phyloP scores from a whole-genome alignment of 768 basidiomycete species.

The Boletellus sp. region DNA sequence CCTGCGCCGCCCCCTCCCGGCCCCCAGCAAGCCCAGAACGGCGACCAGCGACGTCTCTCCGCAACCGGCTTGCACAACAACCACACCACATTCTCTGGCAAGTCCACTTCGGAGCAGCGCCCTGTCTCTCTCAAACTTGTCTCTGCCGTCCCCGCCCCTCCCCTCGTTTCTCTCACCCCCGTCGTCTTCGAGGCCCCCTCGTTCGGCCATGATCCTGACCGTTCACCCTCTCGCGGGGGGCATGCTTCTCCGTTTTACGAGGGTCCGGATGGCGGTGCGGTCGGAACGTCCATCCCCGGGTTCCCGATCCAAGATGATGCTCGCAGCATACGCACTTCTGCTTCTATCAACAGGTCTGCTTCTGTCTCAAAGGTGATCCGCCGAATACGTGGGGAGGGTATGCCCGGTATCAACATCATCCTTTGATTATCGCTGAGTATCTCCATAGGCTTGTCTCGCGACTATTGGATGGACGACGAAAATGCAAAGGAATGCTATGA shows the following conservation, averaged over 20 bases:
- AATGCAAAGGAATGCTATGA: slow-evolving; percentile 95
- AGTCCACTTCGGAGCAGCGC: slow-evolving; percentile 49
- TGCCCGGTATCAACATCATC: slow-evolving; percentile 11
- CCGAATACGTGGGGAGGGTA: slow-evolving; percentile 86
- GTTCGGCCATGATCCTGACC: slow-evolving; percentile 62
- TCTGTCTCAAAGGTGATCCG: slow-evolving; percentile 92
- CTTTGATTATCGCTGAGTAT: slow-evolving; percentile 7
- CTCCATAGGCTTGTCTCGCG: slow-evolving; percentile 70
- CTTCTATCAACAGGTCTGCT: slow-evolving; percentile 66
- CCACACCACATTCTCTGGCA: slow-evolving; percentile 46
- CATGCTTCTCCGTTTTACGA: slow-evolving; percentile 53
- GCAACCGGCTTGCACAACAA: slow-evolving; percentile 40
- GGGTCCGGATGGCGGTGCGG: slow-evolving; percentile 48
- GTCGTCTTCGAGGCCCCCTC: slow-evolving; percentile 77
- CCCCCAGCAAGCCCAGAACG: slow-evolving; percentile 27
- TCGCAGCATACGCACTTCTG: slow-evolving; percentile 74
- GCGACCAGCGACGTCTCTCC: slow-evolving; percentile 62
- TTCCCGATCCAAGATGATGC: slow-evolving; percentile 92
- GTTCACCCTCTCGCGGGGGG: slow-evolving; percentile 50
- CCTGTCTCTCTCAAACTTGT: slow-evolving; percentile 54
- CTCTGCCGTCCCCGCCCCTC: slow-evolving; percentile 63
- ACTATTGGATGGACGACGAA: slow-evolving; percentile 99
- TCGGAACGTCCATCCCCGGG: slow-evolving; percentile 81
- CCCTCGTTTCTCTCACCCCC: slow-evolving; percentile 80
- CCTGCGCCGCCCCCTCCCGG: slow-evolving; percentile 35